Conservation (phyloP, 805 yeast species). For the Kockiozyma suomiensis region DNA sequence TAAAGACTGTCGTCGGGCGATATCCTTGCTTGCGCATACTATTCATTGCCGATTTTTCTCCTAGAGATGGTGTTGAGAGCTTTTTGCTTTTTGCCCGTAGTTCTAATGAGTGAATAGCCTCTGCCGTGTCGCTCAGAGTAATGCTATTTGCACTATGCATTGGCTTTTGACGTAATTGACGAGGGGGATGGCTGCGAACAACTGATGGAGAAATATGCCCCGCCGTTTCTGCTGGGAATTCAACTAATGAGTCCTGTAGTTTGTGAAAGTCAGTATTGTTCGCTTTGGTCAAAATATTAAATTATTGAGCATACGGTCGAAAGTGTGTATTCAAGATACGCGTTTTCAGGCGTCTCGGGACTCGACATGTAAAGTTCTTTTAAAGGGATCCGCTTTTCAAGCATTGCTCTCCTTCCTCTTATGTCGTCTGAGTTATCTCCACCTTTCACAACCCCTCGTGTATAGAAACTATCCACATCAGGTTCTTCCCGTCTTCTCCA, state of each 20-base stretch:
- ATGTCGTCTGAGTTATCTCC: background rate
- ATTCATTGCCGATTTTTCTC: background rate
- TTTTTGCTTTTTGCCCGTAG: background rate
- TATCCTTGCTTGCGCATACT: background rate
- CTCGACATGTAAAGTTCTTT: slow-evolving; percentile 25
- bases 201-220: background rate
- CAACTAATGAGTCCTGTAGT: background rate
- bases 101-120: background rate
- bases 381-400: slow-evolving; percentile 18
- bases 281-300: background rate
- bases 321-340: slow-evolving; percentile 22
- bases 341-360: slow-evolving; percentile 29
- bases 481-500: too few species aligned
- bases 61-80: background rate
- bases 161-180: background rate
- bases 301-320: slow-evolving; percentile 3
- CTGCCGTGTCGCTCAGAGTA: background rate
- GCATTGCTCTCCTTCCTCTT: background rate
- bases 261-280: background rate
- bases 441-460: background rate
- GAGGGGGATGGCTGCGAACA: slow-evolving; percentile 1
- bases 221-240: background rate
- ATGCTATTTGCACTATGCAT: background rate
- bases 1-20: background rate
- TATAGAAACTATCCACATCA: too few species aligned